A percentile compares a stretch with the other conserved stretches of the same genome.
phyloP scores from a whole-genome alignment of 2,329 filamentous ascomycete species.

The Elsinoe fawcettii region DNA sequence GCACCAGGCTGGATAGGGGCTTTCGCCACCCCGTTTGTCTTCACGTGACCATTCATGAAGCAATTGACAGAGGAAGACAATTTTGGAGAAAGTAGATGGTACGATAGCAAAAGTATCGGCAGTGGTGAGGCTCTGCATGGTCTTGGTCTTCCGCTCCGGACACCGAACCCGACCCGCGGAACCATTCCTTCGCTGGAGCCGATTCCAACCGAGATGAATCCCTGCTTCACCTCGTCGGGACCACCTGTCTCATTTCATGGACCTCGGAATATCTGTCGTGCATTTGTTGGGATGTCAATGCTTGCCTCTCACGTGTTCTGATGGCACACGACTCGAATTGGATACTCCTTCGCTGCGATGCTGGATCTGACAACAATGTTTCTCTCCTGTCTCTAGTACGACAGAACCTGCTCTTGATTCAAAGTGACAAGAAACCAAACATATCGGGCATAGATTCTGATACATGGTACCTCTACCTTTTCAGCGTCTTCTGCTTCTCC shows the following conservation, averaged over 20 bases:
- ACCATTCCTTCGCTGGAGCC: not conserved
- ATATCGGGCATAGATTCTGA: not conserved
- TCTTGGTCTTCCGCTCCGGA: slow-evolving; percentile 2
- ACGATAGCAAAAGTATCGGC: not conserved
- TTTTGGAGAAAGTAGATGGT: not conserved
- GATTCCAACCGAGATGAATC: slow-evolving; percentile 10
- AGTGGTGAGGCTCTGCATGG: not conserved
- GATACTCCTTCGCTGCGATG: too few species aligned
- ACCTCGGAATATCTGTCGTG: not conserved
- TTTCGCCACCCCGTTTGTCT: not conserved
- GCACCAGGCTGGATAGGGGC: slow-evolving; percentile 8
- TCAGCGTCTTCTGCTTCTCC: slow-evolving; percentile 79
- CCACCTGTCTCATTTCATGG: not conserved
- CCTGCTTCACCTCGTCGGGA: not conserved
- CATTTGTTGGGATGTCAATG: not conserved
- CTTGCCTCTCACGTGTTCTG: not conserved
- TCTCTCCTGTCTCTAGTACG: too few species aligned
- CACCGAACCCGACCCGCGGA: not conserved
- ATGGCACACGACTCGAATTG: too few species aligned
- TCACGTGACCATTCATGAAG: slow-evolving; percentile 5
- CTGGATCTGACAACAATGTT: too few species aligned
- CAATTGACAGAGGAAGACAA: not conserved
- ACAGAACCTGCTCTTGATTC: too few species aligned
- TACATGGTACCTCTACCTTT: slow-evolving; percentile 39
- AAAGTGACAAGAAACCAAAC: too few species aligned